Percentiles rank a stretch among this genome's conserved stretches.
Evolutionary conservation across 177 flowering plant species (phyloP).

Genomic region (Vitis hybrid): DNA sequence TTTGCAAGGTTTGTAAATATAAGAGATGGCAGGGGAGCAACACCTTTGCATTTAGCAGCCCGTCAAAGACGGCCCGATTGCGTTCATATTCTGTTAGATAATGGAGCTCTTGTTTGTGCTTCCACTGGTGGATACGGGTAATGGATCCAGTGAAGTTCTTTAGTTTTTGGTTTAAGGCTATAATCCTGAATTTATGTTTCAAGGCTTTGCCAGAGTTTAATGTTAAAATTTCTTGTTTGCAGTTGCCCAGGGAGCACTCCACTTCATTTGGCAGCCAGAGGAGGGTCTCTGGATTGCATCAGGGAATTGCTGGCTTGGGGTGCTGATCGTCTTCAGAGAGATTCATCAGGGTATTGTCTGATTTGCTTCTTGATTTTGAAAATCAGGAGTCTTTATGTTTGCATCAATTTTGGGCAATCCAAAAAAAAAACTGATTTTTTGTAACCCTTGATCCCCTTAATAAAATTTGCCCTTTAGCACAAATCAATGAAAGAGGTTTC

Average conservation of each 20-base stretch:
- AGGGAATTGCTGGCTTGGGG: constrained; percentile 84
- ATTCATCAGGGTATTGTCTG: constrained; percentile 61
- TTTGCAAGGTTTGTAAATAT: constrained; percentile 80
- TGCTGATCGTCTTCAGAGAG: constrained; percentile 79
- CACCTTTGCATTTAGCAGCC: constrained; percentile 83
- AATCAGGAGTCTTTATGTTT: neutral
- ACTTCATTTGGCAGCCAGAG: constrained; percentile 87
- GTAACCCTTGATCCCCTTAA: too few species aligned
- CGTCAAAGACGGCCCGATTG: constrained; percentile 74
- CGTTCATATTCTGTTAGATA: constrained; percentile 64
- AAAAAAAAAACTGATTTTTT: too few species aligned
- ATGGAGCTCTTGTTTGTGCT: constrained; percentile 81
- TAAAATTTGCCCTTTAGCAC: too few species aligned
- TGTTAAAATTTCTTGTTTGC: constrained; percentile 21
- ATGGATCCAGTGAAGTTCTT: constrained; percentile 4
- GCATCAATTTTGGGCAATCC: too few species aligned
- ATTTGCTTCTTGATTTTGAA: constrained; percentile 1
- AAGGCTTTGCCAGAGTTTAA: neutral
- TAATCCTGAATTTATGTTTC: neutral
- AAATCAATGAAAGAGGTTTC: too few species aligned
- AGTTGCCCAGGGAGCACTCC: constrained; percentile 78
- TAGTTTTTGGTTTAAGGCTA: neutral
- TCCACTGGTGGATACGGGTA: constrained; percentile 83
- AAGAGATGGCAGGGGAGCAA: constrained; percentile 81
- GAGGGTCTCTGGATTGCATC: constrained; percentile 76